Conservation (phyloP, 139 green algal genomes). For the Protoeuglena noctilucae region DNA sequence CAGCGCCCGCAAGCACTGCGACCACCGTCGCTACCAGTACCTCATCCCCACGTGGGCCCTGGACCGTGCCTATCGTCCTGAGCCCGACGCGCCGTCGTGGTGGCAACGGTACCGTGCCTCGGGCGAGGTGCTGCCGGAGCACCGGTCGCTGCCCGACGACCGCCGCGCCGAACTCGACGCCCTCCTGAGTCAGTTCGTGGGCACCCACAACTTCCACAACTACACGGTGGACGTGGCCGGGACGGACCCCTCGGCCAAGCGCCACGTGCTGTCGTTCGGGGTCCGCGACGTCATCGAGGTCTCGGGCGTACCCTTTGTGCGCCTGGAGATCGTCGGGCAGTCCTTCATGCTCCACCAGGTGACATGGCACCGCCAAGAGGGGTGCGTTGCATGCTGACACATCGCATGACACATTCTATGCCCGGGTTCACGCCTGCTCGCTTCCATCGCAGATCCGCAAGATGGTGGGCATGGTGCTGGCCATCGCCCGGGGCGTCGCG, state of each 20-base stretch:
- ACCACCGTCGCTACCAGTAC: slow-evolving; percentile 83
- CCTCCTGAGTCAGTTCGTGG: slow-evolving; percentile 57
- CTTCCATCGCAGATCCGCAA: too few relatives aligned
- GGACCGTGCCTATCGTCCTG: slow-evolving; percentile 23
- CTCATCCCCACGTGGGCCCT: slow-evolving; percentile 76
- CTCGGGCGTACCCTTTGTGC: slow-evolving; percentile 32
- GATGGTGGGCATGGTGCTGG: slow-evolving; percentile 61
- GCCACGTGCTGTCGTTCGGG: slow-evolving; percentile 55
- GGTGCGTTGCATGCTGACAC: too few relatives aligned
- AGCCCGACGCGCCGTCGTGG: slow-evolving; percentile 1
- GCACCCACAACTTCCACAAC: slow-evolving; percentile 89
- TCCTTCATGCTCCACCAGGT: slow-evolving; percentile 87
- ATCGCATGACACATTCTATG: too few relatives aligned
- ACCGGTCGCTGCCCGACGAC: slow-evolving; percentile 19
- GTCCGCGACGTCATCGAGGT: slow-evolving; percentile 22
- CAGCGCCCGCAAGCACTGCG: slow-evolving; percentile 62
- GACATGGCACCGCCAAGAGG: too few relatives aligned
- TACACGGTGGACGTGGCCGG: slow-evolving; percentile 42
- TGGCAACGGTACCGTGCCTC: neutral
- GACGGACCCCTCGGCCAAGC: slow-evolving; percentile 24
- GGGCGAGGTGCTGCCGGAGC: slow-evolving; percentile 1
- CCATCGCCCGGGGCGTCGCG: slow-evolving; percentile 34
- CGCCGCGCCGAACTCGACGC: slow-evolving; percentile 25
- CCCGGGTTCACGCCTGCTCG: too few relatives aligned
- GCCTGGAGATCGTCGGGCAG: slow-evolving; percentile 62